Conservation (phyloP, 306 rosid species). For the Dryas drummondii region DNA sequence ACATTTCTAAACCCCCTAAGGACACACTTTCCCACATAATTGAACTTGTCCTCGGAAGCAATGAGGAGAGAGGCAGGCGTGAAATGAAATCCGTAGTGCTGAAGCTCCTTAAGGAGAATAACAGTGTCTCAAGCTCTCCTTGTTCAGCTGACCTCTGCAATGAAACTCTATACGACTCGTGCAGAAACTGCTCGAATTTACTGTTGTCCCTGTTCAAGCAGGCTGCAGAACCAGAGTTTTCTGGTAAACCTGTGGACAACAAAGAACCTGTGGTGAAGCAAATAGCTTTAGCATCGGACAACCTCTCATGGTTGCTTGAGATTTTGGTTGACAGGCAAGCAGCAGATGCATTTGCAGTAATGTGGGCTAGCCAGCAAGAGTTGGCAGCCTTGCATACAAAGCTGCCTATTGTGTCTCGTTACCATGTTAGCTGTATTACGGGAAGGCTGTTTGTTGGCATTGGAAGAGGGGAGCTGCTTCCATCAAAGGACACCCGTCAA, state of each 20-base stretch:
- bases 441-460: constrained; percentile 76
- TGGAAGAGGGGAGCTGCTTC: constrained; percentile 83
- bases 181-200: constrained; percentile 59
- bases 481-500: constrained; percentile 67
- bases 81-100: constrained; percentile 89
- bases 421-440: constrained; percentile 73
- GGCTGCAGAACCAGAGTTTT: constrained; percentile 55
- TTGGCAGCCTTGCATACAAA: constrained; percentile 64
- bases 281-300: constrained; percentile 77
- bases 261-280: constrained; percentile 60
- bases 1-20: constrained; percentile 52
- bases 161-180: constrained; percentile 58
- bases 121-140: constrained; percentile 44
- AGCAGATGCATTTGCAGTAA: constrained; percentile 72
- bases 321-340: constrained; percentile 78
- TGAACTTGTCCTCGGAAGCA: constrained; percentile 86
- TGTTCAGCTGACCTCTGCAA: constrained; percentile 54
- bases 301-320: constrained; percentile 84
- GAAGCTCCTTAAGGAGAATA: constrained; percentile 78
- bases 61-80: constrained; percentile 79
- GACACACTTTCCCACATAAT: constrained; percentile 72
- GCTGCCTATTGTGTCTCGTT: constrained; percentile 58
- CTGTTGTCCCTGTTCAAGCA: constrained; percentile 63
- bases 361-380: constrained; percentile 85
- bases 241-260: constrained; percentile 35